Evolutionary conservation across 257 asterid genomes (phyloP).

Genomic region (Prunella vulgaris): DNA sequence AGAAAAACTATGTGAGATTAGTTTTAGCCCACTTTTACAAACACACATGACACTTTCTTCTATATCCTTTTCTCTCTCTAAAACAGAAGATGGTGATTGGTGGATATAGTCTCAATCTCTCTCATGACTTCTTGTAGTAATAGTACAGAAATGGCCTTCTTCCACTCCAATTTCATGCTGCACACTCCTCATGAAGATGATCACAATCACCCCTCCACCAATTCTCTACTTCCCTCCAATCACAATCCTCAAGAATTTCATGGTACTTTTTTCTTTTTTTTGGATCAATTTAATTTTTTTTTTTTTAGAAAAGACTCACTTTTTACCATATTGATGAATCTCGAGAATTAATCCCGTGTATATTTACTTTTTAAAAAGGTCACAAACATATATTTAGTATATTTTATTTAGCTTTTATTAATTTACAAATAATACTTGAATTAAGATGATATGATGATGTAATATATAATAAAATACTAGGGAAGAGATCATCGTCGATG

Average conservation of each 20-base stretch:
- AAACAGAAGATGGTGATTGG: slow-evolving; percentile 15
- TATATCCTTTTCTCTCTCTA: background rate
- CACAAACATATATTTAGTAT: no score
- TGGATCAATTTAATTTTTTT: background rate
- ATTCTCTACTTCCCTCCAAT: slow-evolving; percentile 29
- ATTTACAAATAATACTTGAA: no score
- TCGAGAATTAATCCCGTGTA: no score
- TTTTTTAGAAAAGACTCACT: background rate
- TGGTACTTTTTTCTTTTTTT: slow-evolving; percentile 23
- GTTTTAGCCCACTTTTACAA: slow-evolving; percentile 4
- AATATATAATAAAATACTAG: no score
- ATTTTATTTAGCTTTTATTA: no score
- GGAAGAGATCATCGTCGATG: slow-evolving; percentile 43
- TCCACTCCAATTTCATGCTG: slow-evolving; percentile 80
- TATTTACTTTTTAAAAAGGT: slow-evolving; percentile 10
- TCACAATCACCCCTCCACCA: slow-evolving; percentile 24
- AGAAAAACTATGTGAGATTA: slow-evolving; percentile 1
- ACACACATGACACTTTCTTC: background rate
- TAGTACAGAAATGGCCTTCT: slow-evolving; percentile 53
- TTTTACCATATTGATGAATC: slow-evolving; percentile 26
- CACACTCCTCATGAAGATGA: slow-evolving; percentile 56
- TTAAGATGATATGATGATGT: no score
- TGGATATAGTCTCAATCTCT: slow-evolving; percentile 24
- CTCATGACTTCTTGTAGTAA: background rate
- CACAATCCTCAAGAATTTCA: slow-evolving; percentile 49